Percentiles rank a stretch among this genome's conserved stretches.
Conservation (phyloP, 495 filamentous ascomycete genomes). For the Aspergillus affinis region DNA sequence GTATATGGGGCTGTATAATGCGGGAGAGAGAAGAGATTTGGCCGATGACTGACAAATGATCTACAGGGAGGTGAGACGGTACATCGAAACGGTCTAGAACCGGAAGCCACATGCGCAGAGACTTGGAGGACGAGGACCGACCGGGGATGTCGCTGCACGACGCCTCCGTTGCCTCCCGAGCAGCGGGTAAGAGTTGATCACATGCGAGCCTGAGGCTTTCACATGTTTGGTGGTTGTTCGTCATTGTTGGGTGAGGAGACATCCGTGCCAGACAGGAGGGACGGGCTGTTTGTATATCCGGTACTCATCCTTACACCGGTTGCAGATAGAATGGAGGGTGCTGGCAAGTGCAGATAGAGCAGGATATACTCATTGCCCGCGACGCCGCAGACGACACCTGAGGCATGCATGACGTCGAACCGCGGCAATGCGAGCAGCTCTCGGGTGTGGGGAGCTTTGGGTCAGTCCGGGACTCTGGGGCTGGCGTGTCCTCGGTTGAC, state of each 20-base stretch:
- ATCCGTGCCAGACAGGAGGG: no score
- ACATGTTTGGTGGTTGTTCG: no score
- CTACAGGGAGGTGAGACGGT: conserved; percentile 49
- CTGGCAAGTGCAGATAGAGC: no score
- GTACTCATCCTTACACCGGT: no score
- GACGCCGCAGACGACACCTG: background rate
- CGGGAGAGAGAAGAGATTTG: background rate
- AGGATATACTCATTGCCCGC: no score
- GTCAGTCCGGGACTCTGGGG: no score
- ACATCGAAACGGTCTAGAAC: conserved; percentile 49
- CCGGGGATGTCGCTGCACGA: background rate
- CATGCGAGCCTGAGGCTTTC: no score
- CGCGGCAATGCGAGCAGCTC: conserved; percentile 11
- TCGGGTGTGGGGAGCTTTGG: conserved; percentile 18
- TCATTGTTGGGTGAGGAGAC: no score
- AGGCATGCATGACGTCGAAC: background rate
- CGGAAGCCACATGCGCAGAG: background rate
- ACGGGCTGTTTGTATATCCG: no score
- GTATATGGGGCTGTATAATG: conserved; percentile 24
- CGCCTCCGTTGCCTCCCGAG: background rate
- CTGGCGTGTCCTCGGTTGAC: no score
- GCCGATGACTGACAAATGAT: conserved; percentile 14
- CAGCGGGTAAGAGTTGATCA: no score
- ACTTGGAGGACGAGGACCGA: background rate
- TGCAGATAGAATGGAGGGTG: no score